Conservation (phyloP, 2,329 filamentous ascomycete genomes). For the Diatrype stigma region DNA sequence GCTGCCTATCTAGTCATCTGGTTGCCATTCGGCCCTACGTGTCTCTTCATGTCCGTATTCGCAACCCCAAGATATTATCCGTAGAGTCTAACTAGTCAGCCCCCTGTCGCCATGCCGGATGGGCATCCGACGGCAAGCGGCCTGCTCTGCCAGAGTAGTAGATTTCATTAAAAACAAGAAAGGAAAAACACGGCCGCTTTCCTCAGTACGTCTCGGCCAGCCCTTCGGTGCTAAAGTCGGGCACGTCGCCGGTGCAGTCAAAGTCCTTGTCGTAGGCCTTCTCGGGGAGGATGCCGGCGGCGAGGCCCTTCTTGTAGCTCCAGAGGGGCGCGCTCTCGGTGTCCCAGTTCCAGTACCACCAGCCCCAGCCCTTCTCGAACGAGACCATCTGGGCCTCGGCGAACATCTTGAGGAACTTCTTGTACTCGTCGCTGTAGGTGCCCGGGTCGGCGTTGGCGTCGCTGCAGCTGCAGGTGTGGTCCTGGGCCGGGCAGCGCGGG, state of each 20-base stretch:
- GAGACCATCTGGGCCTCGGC: slow-evolving; percentile 94
- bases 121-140: too few relatives aligned
- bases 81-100: too few relatives aligned
- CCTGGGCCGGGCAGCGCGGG: slow-evolving; percentile 69
- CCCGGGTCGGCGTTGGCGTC: slow-evolving; percentile 68
- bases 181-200: not conserved
- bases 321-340: slow-evolving; percentile 84
- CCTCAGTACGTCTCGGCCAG: slow-evolving; percentile 48
- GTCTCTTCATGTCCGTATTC: not conserved
- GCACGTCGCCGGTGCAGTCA: slow-evolving; percentile 58
- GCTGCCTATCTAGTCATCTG: too few relatives aligned
- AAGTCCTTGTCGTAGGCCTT: slow-evolving; percentile 70
- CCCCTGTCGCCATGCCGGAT: too few relatives aligned
- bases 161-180: too few relatives aligned
- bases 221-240: slow-evolving; percentile 41
- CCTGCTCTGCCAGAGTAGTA: too few relatives aligned
- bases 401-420: slow-evolving; percentile 81
- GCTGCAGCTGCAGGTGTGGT: slow-evolving; percentile 66
- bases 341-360: slow-evolving; percentile 99
- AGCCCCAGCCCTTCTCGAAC: slow-evolving; percentile 91
- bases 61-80: not conserved
- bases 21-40: not conserved
- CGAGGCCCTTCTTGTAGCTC: slow-evolving; percentile 81
- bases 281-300: slow-evolving; percentile 72
- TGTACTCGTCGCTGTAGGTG: slow-evolving; percentile 69